Conservation (phyloP, 495 filamentous ascomycete species). For the Pyronema omphalodes region DNA sequence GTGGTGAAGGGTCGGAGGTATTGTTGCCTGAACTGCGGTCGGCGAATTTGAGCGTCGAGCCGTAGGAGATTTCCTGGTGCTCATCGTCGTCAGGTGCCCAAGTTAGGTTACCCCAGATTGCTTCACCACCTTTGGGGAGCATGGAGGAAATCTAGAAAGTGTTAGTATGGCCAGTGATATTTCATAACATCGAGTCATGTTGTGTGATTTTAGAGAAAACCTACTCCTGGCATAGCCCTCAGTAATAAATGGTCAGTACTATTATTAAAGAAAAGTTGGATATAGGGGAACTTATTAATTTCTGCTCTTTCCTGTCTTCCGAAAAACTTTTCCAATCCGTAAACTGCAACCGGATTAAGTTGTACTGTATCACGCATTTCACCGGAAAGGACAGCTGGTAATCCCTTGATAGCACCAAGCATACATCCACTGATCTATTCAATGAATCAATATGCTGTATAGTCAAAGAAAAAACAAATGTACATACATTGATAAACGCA, state of each 20-base stretch:
- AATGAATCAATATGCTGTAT: background rate
- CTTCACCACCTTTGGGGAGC: constrained; percentile 88
- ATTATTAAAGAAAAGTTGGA: background rate
- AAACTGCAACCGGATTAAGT: constrained; percentile 88
- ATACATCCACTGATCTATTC: constrained; percentile 71
- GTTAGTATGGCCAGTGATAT: too few species aligned
- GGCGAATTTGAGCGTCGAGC: constrained; percentile 65
- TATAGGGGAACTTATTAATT: constrained; percentile 32
- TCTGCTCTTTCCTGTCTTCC: constrained; percentile 75
- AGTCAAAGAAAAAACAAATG: background rate
- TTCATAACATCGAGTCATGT: too few species aligned
- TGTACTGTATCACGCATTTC: constrained; percentile 98
- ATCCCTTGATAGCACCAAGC: constrained; percentile 83
- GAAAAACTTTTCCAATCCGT: constrained; percentile 90
- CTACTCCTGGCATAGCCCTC: constrained; percentile 70
- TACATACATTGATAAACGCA: constrained; percentile 63
- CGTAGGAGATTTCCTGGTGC: constrained; percentile 51
- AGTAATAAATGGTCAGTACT: constrained; percentile 23
- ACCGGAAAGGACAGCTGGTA: constrained; percentile 79
- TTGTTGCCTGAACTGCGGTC: background rate
- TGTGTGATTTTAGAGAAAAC: background rate
- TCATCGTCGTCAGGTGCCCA: constrained; percentile 80
- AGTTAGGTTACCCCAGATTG: constrained; percentile 78
- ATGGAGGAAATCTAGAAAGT: constrained; percentile 52
- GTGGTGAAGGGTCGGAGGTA: constrained; percentile 30